Percentiles rank a stretch among this genome's conserved stretches.
phyloP scores from a whole-genome alignment of 139 green algal genomes.

The Auxenochlorella protothecoides region DNA sequence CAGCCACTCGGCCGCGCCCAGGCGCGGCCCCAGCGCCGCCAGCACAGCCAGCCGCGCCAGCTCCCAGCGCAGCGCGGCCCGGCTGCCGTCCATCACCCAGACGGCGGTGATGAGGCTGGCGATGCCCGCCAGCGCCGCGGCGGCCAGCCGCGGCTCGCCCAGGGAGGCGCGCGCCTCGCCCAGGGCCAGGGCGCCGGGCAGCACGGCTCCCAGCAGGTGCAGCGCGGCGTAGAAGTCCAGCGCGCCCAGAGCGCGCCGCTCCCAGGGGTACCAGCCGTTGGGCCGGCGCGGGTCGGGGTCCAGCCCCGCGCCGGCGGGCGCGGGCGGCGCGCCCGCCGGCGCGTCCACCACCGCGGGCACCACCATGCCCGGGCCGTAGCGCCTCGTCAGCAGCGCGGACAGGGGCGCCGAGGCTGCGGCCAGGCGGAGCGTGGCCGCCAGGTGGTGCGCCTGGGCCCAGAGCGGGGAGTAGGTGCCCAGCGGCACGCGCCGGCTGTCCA shows the following conservation, averaged over 20 bases:
- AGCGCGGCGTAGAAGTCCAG: slow-evolving; percentile 5
- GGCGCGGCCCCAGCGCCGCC: neutral
- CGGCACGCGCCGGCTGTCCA: slow-evolving; percentile 4
- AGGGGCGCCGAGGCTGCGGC: neutral
- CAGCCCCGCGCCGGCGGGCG: too few relatives aligned
- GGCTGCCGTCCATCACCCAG: neutral
- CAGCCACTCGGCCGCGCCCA: neutral
- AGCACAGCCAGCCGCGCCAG: neutral
- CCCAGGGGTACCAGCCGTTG: neutral
- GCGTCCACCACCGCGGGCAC: slow-evolving; percentile 6
- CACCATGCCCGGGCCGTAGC: slow-evolving; percentile 10
- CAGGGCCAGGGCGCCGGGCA: neutral
- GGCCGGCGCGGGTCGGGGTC: neutral
- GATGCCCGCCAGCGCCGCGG: neutral
- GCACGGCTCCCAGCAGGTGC: neutral
- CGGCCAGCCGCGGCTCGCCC: neutral
- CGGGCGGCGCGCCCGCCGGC: neutral
- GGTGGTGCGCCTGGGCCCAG: slow-evolving; percentile 22
- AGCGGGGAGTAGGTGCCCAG: slow-evolving; percentile 23
- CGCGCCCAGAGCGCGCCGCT: slow-evolving; percentile 5
- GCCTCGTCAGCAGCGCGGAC: slow-evolving; percentile 2
- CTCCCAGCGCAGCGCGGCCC: neutral
- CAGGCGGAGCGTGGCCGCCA: slow-evolving; percentile 8
- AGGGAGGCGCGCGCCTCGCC: neutral
- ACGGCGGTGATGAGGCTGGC: neutral